Evolutionary conservation across 2,329 filamentous ascomycete genomes (phyloP).

Genomic region (Phialophora chinensis): DNA sequence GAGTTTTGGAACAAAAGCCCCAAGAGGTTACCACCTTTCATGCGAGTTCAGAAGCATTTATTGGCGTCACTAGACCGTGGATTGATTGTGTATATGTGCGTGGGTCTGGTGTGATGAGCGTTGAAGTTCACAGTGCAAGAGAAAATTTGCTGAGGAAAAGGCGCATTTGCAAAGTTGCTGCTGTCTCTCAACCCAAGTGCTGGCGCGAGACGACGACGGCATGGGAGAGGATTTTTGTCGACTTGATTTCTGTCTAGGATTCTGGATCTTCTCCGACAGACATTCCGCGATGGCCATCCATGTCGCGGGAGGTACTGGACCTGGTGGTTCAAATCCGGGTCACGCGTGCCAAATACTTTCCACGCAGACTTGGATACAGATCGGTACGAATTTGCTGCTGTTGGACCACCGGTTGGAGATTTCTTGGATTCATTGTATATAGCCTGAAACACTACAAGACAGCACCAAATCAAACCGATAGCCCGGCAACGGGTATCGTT

Average conservation of each 20-base stretch:
- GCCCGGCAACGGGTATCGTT: neutral
- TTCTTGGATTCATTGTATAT: constrained; percentile 5
- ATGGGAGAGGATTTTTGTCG: constrained; percentile 27
- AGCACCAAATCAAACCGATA: neutral
- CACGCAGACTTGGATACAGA: neutral
- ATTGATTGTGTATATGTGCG: constrained; percentile 7
- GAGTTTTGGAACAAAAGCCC: neutral
- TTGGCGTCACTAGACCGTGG: constrained; percentile 21
- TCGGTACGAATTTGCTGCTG: neutral
- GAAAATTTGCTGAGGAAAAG: constrained; percentile 15
- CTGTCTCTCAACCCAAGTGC: constrained; percentile 36
- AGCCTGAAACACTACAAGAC: constrained; percentile 1
- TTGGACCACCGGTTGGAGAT: neutral
- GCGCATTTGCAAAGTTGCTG: constrained; percentile 19
- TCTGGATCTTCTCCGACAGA: neutral
- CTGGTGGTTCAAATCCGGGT: neutral
- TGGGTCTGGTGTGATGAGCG: constrained; percentile 17
- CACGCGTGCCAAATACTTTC: neutral
- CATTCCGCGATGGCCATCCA: neutral
- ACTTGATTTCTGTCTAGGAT: constrained; percentile 12
- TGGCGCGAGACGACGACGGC: constrained; percentile 32
- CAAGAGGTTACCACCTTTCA: neutral
- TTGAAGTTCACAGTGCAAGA: constrained; percentile 11
- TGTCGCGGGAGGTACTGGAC: neutral
- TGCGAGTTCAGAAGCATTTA: constrained; percentile 14